Evolutionary conservation across 306 rosid genomes (phyloP).

Genomic region (Clitoria ternatea): DNA sequence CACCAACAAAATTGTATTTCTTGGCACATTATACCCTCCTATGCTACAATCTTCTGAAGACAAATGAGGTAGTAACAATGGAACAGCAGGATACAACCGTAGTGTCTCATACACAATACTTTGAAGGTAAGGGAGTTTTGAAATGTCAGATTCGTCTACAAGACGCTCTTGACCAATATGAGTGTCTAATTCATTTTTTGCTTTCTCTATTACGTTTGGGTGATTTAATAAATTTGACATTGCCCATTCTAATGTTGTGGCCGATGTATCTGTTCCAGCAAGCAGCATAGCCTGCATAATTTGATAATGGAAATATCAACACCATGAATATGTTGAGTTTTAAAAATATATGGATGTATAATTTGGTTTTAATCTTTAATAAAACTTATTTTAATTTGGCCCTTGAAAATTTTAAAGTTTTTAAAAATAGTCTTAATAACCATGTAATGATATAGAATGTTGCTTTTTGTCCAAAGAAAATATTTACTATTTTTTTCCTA

Average conservation of each 20-base stretch:
- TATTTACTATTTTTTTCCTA: too few relatives aligned
- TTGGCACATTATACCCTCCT: not conserved
- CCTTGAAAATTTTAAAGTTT: too few relatives aligned
- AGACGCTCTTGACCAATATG: not conserved
- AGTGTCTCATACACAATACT: not conserved
- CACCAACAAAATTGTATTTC: not conserved
- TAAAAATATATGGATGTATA: too few relatives aligned
- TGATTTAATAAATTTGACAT: not conserved
- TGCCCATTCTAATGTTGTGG: not conserved
- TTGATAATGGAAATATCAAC: not conserved
- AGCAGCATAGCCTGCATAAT: not conserved
- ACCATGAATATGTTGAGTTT: too few relatives aligned
- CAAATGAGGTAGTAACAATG: not conserved
- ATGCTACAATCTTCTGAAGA: not conserved
- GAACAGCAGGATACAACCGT: not conserved
- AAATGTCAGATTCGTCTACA: not conserved
- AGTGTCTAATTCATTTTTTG: not conserved
- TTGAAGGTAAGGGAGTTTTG: not conserved
- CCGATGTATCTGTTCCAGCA: not conserved
- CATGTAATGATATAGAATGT: too few relatives aligned
- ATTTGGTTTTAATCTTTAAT: too few relatives aligned
- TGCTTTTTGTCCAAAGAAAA: too few relatives aligned
- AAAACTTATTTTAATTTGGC: too few relatives aligned
- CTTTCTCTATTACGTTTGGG: not conserved
- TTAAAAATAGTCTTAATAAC: too few relatives aligned